phyloP scores from a whole-genome alignment of 75 land plant species.

The Chamaecyparis obtusa region DNA sequence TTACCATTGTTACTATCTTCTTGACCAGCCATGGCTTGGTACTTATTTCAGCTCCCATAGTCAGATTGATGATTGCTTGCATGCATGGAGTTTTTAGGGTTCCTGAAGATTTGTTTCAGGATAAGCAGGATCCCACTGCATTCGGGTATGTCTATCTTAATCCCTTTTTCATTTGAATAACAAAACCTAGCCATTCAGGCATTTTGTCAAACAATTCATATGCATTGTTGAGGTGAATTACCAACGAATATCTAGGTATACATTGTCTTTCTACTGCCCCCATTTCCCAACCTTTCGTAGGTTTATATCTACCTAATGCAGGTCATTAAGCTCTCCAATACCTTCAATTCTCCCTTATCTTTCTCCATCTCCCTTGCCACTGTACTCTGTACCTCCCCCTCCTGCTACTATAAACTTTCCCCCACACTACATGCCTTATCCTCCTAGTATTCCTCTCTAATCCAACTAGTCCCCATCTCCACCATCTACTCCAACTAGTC shows the following conservation, averaged over 20 bases:
- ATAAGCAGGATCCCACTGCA: too few relatives aligned
- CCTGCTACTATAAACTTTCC: not conserved
- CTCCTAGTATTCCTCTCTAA: conserved; percentile 1
- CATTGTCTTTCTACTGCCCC: conserved; percentile 7
- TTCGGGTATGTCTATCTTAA: too few relatives aligned
- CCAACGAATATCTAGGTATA: too few relatives aligned
- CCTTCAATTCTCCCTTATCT: not conserved
- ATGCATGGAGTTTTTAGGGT: too few relatives aligned
- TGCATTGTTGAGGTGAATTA: too few relatives aligned
- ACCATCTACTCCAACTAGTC: conserved; percentile 3
- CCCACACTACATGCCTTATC: conserved; percentile 14
- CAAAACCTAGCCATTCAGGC: too few relatives aligned
- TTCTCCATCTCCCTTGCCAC: conserved; percentile 6
- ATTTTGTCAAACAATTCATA: too few relatives aligned
- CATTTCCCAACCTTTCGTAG: not conserved
- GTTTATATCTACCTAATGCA: not conserved
- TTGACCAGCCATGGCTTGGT: conserved; percentile 37
- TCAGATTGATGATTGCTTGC: too few relatives aligned
- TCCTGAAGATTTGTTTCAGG: too few relatives aligned
- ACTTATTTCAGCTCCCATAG: too few relatives aligned
- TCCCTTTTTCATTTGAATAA: too few relatives aligned
- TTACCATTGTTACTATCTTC: conserved; percentile 33
- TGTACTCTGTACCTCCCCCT: conserved; percentile 1
- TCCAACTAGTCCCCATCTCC: conserved; percentile 5
- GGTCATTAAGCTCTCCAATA: not conserved